Conservation (phyloP, 2,329 filamentous ascomycete genomes). For the Aspergillus uvarum region DNA sequence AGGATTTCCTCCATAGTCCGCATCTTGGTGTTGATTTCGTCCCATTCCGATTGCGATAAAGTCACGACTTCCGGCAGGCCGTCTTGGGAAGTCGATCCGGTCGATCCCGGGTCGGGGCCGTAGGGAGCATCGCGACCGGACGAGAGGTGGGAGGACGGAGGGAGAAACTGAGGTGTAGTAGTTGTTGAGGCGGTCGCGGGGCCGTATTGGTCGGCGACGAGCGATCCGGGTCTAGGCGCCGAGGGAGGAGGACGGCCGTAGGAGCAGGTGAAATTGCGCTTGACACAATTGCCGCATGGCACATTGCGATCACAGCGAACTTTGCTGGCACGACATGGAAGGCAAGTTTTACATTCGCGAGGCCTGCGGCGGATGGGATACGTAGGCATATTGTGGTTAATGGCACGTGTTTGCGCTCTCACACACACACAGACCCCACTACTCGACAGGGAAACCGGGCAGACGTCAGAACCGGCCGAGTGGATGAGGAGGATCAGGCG, state of each 20-base stretch:
- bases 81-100: constrained; percentile 15
- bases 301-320: constrained; percentile 48
- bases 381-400: constrained; percentile 27
- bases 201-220: constrained; percentile 13
- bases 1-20: constrained; percentile 36
- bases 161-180: constrained; percentile 16
- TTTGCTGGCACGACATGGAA: constrained; percentile 51
- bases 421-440: constrained; percentile 5
- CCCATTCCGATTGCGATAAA: constrained; percentile 36
- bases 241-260: constrained; percentile 32
- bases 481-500: not conserved
- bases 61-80: constrained; percentile 29
- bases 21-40: constrained; percentile 38
- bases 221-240: constrained; percentile 14
- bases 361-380: constrained; percentile 39
- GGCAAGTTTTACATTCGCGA: constrained; percentile 49
- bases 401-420: not conserved
- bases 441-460: constrained; percentile 7
- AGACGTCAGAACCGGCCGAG: constrained; percentile 1
- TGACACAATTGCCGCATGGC: constrained; percentile 43
- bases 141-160: constrained; percentile 14
- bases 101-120: constrained; percentile 14
- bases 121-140: constrained; percentile 22
- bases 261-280: constrained; percentile 42
- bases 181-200: constrained; percentile 19